Evolutionary conservation across 75 land plant genomes (phyloP), one percentile per base, ranked within the genome.

Genomic region (Selaginella tamariscina): DNA sequence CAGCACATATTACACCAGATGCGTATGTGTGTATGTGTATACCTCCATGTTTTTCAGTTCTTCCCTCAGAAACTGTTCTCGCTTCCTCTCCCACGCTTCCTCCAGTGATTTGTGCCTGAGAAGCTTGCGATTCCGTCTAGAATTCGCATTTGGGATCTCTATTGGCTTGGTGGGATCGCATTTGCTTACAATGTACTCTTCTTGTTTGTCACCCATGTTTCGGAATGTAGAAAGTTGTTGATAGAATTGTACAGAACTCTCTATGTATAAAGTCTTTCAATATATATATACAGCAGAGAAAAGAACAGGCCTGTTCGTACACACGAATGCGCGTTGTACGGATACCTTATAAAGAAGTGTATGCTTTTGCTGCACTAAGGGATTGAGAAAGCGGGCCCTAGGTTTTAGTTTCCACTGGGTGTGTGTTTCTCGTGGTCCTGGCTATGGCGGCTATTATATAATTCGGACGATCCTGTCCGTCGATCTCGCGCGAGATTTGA

Each of bases 361-460:
- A 39, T 39, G 11, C 49, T 39, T 39, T 5, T 39, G 15, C 5
- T 39, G 49, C 15, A 39, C 11, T 5, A 39, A 39, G 5, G 15
- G 49, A 5, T 39, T 15, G n/a, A n/a, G n/a, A 5, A 39, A 39
- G 49, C 11, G 5, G 11, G 15, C 49, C 15, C 15, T 5, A 39
- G 5, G 49, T 15, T 39, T 39, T 5, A 39, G 15, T 39, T 39
- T 39, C 5, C 49, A 39, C 11, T 39, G 49, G 49, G 11, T 39
- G 11, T 39, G 49, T 39, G 49, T 39, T 39, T 5, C 15, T 39
- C 15, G 49, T n/a, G n/a, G n/a, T n/a, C n/a, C n/a, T 39, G 49
- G 49, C 49, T 39, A 39, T 39, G 49, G 49, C 49, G 49, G 49
- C 49, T 39, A n/a, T n/a, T n/a, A n/a, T n/a, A n/a, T n/a, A n/a